Base-by-base conservation (phyloP, 495 filamentous ascomycete species). In the Aspergillus diversus region DNA sequence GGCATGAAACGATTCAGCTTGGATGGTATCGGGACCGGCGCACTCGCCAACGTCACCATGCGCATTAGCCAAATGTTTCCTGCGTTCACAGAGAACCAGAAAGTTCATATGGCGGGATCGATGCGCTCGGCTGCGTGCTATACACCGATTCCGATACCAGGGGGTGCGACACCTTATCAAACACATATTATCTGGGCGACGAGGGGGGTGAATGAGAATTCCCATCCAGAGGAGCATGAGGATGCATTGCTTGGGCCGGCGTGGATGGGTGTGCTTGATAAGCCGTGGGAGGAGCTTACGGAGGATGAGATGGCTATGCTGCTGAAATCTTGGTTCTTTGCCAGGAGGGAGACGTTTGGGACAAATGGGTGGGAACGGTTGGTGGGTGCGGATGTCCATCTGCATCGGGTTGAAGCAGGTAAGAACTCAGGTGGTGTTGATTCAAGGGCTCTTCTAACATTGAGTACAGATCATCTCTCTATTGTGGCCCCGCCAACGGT, bases 311-410 rank as follows among this genome's bases (percentile, higher is more conserved):
- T 54, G 31, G 51, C 52, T 9, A 35, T 9, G 15, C 31, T 54
- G 11, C 32, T 61, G 15, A 47, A 47, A 8, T 61, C 59, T 2
- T 61, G 59, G 59, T 61, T 61, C n/a, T 61, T 55, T n/a, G 35
- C 27, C 11, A 51, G 37, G 1, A 27, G 59, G 5, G 39, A 61
- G 31, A 34, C 35, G 0, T 61, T 61, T 37, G 59, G 59, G 31
- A 46, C 35, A 1, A 61, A 61, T 13, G 59, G 59, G 7, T 61
- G 59, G 59, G 53, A 55, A 17, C 11, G 3, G 32, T 21, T 55
- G 6, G 15, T 55, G 6, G 15, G 12, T 0, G 7, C 7, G 32
- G 15, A 17, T 21, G 39, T 55, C 16, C 33, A 55, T n/a, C n/a
- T 55, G 33, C 33, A 55, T 21, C 37, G 13, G 15, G 53, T 55